phyloP scores from a whole-genome alignment of 2,329 filamentous ascomycete genomes.

The Volutella citrinella region DNA sequence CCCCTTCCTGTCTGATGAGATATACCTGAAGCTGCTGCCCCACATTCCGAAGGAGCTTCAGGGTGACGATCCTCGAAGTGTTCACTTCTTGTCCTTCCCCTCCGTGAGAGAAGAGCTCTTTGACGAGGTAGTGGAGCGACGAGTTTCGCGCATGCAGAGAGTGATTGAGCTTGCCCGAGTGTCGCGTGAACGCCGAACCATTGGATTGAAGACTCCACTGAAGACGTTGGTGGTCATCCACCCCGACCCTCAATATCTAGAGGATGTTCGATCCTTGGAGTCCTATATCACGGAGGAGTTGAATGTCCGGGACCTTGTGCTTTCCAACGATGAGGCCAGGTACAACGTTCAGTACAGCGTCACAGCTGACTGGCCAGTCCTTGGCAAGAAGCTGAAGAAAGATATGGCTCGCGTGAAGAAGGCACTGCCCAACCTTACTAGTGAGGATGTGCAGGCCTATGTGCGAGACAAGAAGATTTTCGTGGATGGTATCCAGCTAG shows the following conservation, averaged over 20 bases:
- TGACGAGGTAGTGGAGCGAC: slow-evolving; percentile 79
- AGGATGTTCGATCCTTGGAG: slow-evolving; percentile 81
- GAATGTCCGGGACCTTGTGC: slow-evolving; percentile 80
- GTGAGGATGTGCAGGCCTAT: slow-evolving; percentile 78
- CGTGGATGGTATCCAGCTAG: slow-evolving; percentile 82
- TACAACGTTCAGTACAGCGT: slow-evolving; percentile 93
- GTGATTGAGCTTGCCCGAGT: slow-evolving; percentile 90
- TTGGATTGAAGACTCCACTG: slow-evolving; percentile 86
- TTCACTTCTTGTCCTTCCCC: slow-evolving; percentile 91
- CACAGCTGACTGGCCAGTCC: slow-evolving; percentile 84
- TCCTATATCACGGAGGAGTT: slow-evolving; percentile 90
- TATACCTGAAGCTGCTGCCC: slow-evolving; percentile 79
- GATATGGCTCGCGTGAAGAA: slow-evolving; percentile 90
- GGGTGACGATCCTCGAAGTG: slow-evolving; percentile 74
- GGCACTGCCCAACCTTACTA: slow-evolving; percentile 74
- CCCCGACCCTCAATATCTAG: slow-evolving; percentile 75
- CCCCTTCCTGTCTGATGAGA: slow-evolving; percentile 92
- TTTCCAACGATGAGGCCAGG: slow-evolving; percentile 82
- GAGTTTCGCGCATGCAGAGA: slow-evolving; percentile 87
- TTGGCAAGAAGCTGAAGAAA: slow-evolving; percentile 97
- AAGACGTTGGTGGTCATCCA: slow-evolving; percentile 90
- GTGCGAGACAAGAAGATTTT: slow-evolving; percentile 69
- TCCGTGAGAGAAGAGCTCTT: slow-evolving; percentile 87
- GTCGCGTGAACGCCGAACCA: slow-evolving; percentile 77
- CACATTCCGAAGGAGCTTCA: slow-evolving; percentile 72